A percentile compares a stretch with the other conserved stretches of the same genome.
These are phyloP conservation scores for Cynara cardunculus DNA, from an alignment of 129 eudicot genomes.

Conservation along the genomic window DNA sequence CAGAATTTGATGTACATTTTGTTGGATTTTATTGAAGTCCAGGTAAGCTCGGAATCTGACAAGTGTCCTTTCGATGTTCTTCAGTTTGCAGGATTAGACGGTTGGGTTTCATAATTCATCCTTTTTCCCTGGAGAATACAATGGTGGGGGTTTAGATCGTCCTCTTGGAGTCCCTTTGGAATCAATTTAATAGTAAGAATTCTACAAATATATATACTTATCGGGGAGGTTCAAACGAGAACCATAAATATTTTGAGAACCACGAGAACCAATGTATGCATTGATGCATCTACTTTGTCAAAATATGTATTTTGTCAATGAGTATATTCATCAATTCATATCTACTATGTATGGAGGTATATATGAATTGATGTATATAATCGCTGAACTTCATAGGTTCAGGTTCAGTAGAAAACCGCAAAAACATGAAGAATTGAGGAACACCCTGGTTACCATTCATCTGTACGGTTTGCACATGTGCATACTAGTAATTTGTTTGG, in stretches of 20 bases:
- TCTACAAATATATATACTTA: neutral
- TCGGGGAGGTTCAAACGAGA: neutral
- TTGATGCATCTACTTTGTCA: neutral
- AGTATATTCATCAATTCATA: neutral
- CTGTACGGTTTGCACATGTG: too few species aligned
- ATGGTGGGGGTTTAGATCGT: conserved; percentile 38
- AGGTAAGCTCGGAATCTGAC: conserved; percentile 62
- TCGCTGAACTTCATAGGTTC: too few species aligned
- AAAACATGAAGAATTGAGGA: too few species aligned
- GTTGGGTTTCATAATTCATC: conserved; percentile 40
- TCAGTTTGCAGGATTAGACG: conserved; percentile 20
- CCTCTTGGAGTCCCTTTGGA: conserved; percentile 44
- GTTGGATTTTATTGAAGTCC: conserved; percentile 8
- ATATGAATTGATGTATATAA: too few species aligned
- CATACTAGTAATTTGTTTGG: too few species aligned
- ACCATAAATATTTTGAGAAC: neutral
- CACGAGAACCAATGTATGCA: neutral
- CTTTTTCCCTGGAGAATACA: conserved; percentile 30
- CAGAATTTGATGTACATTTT: neutral
- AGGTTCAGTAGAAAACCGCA: too few species aligned
- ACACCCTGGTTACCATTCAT: too few species aligned
- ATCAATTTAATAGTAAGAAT: conserved; percentile 6
- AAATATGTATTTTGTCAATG: neutral
- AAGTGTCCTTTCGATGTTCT: conserved; percentile 47
- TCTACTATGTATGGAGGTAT: neutral